Evolutionary conservation across 1,139 yeast genomes (phyloP).

Genomic region (Debaryomyces udenii): DNA sequence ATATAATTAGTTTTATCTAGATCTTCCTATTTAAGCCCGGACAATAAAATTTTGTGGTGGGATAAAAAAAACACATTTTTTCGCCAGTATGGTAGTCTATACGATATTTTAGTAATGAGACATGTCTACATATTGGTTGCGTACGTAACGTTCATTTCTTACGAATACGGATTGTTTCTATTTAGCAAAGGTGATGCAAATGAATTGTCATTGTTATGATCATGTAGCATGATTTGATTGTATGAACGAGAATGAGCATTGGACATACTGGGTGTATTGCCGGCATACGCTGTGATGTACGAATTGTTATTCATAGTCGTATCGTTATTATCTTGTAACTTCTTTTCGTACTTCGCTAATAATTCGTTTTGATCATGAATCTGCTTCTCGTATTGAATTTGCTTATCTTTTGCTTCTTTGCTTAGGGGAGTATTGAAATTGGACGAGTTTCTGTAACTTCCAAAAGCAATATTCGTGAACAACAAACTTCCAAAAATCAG

Average conservation of each 20-base stretch:
- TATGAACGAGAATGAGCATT: slow-evolving; percentile 5
- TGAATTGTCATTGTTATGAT: slow-evolving; percentile 5
- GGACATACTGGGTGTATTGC: slow-evolving; percentile 4
- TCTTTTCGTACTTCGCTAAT: slow-evolving; percentile 10
- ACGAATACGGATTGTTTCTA: slow-evolving; percentile 7
- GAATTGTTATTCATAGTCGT: slow-evolving; percentile 3
- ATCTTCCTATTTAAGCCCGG: slow-evolving; percentile 13
- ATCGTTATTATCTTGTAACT: slow-evolving; percentile 6
- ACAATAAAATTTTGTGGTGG: slow-evolving; percentile 10
- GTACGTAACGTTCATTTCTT: not conserved
- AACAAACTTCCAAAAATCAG: slow-evolving; percentile 25
- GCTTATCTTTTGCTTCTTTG: slow-evolving; percentile 11
- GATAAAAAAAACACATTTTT: not conserved
- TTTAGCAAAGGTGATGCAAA: slow-evolving; percentile 9
- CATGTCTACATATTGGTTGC: not conserved
- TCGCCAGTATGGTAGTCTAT: not conserved
- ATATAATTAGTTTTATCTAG: slow-evolving; percentile 7
- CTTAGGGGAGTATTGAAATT: slow-evolving; percentile 1
- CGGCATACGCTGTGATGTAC: slow-evolving; percentile 6
- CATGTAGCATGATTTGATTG: slow-evolving; percentile 6
- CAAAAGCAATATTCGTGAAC: slow-evolving; percentile 25
- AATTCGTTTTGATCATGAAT: slow-evolving; percentile 18
- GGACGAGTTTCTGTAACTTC: slow-evolving; percentile 21
- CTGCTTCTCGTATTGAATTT: slow-evolving; percentile 18
- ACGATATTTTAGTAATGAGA: not conserved